These are phyloP conservation scores for Hypoxylon trugodes DNA, from an alignment of 495 filamentous ascomycete species.

Conservation along the genomic window DNA sequence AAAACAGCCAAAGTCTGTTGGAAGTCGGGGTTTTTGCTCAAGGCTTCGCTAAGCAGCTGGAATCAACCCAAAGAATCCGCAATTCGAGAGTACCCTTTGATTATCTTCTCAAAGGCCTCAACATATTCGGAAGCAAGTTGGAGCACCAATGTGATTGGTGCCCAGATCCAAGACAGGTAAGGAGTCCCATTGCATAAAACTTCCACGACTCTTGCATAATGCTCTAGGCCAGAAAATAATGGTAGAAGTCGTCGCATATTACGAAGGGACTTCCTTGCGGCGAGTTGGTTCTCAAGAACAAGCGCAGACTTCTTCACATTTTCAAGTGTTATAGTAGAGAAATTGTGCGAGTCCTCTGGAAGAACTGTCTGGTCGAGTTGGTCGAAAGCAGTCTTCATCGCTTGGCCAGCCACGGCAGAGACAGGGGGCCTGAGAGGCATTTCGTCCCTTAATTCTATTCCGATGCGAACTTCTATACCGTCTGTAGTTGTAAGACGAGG, in stretches of 20 bases:
- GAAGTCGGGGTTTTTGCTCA: not conserved
- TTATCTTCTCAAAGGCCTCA: not conserved
- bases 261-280: not conserved
- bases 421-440: not conserved
- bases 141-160: not conserved
- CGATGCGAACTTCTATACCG: too few relatives aligned
- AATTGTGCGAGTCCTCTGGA: not conserved
- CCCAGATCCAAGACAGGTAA: slow-evolving; percentile 1
- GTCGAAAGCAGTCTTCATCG: not conserved
- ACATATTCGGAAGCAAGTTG: not conserved
- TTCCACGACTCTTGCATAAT: not conserved
- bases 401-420: not conserved
- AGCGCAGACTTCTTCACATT: not conserved
- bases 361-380: not conserved
- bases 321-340: not conserved
- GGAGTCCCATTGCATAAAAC: not conserved
- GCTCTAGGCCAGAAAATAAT: not conserved
- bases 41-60: not conserved
- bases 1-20: not conserved
- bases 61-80: not conserved
- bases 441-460: not conserved
- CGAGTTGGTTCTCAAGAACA: not conserved
- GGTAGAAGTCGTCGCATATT: not conserved
- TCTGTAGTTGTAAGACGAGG: too few relatives aligned
- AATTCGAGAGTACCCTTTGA: not conserved